These are phyloP conservation scores for Casuarina cunninghamiana DNA, from an alignment of 306 rosid species.

Conservation along the genomic window DNA sequence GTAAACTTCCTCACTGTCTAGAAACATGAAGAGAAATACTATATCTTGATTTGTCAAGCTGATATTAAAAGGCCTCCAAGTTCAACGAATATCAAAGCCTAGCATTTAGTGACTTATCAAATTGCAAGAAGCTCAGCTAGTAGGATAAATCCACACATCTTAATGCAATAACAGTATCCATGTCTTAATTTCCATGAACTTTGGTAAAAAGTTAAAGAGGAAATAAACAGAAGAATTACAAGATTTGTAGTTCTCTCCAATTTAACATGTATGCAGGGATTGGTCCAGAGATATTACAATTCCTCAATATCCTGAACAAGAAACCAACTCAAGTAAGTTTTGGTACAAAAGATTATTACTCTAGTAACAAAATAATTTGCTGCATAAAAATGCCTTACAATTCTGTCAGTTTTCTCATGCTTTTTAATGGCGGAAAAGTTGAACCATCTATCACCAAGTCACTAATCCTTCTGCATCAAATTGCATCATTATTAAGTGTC, in stretches of 20 bases:
- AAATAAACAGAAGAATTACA: neutral
- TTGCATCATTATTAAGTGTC: neutral
- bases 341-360: no score
- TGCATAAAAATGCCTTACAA: constrained; percentile 18
- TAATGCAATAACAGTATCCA: neutral
- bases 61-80: neutral
- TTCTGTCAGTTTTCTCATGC: neutral
- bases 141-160: neutral
- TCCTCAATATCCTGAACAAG: constrained; percentile 28
- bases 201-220: neutral
- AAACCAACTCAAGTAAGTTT: no score
- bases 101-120: neutral
- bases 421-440: constrained; percentile 15
- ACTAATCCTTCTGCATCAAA: constrained; percentile 30
- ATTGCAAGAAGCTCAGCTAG: neutral
- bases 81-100: neutral
- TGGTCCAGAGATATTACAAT: constrained; percentile 24
- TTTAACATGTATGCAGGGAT: constrained; percentile 5
- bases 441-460: constrained; percentile 25
- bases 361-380: neutral
- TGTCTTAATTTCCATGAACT: no score
- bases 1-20: no score
- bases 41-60: neutral
- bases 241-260: neutral
- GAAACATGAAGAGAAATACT: no score